A percentile compares a stretch with the other conserved stretches of the same genome.
Evolutionary conservation across 805 yeast species (phyloP).

Genomic region (Saturnispora hagleri): DNA sequence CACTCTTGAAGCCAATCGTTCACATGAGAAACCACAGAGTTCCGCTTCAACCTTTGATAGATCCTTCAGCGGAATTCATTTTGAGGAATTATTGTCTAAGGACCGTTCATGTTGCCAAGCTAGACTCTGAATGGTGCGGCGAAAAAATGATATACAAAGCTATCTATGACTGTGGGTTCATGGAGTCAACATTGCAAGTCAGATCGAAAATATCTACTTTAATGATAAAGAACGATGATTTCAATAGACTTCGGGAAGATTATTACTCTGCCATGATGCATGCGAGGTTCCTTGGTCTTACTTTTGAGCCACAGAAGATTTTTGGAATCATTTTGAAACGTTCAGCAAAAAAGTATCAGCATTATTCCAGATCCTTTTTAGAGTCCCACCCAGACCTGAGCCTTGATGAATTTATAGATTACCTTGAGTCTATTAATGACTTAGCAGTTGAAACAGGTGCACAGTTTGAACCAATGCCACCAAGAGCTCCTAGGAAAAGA

Average conservation of each 20-base stretch:
- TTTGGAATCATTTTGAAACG: conserved; percentile 4
- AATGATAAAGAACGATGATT: conserved; percentile 2
- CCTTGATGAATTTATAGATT: neutral
- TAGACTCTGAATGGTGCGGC: neutral
- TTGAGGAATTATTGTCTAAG: neutral
- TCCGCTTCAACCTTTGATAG: neutral
- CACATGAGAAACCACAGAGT: neutral
- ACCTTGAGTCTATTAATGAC: conserved; percentile 1
- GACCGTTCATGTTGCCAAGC: neutral
- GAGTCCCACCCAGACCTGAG: neutral
- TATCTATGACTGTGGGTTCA: neutral
- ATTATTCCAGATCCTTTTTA: neutral
- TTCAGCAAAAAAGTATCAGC: neutral
- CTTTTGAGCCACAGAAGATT: neutral
- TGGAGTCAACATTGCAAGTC: neutral
- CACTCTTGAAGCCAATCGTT: neutral
- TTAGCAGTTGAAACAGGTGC: conserved; percentile 4
- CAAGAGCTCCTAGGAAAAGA: neutral
- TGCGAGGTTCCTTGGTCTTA: neutral
- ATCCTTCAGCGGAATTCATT: neutral
- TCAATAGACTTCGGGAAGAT: neutral
- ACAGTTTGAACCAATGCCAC: neutral
- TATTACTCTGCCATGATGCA: neutral
- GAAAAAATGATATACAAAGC: conserved; percentile 3
- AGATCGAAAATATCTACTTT: neutral